phyloP scores from a whole-genome alignment of 2,329 filamentous ascomycete species.

The Colletotrichum sp. region DNA sequence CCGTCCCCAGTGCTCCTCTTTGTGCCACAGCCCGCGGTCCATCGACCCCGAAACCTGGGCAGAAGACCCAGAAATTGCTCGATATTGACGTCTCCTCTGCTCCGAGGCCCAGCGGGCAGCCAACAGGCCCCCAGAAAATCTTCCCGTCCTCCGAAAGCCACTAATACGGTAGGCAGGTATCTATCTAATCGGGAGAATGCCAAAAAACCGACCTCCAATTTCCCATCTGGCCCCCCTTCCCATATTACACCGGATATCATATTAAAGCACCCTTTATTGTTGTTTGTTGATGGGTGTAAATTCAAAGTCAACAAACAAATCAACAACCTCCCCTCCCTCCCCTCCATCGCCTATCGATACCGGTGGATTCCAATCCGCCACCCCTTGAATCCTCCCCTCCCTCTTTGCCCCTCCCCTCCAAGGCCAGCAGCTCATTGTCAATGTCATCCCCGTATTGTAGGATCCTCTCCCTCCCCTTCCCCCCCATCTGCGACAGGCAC shows the following conservation, averaged over 20 bases:
- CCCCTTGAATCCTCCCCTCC: neutral
- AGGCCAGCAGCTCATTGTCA: neutral
- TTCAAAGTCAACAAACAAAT: neutral
- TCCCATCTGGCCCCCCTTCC: neutral
- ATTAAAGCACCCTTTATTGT: neutral
- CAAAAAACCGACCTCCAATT: neutral
- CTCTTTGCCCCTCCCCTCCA: neutral
- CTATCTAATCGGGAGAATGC: neutral
- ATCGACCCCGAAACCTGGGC: neutral
- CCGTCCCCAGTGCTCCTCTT: neutral
- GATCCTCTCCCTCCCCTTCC: neutral
- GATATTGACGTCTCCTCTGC: neutral
- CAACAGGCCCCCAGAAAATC: neutral
- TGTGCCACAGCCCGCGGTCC: neutral
- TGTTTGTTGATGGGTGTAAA: neutral
- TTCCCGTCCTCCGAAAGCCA: neutral
- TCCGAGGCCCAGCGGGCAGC: neutral
- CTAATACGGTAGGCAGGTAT: neutral
- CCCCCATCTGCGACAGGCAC: neutral
- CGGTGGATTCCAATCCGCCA: neutral
- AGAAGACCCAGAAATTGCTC: neutral
- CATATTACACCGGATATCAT: neutral
- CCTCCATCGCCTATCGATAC: slow-evolving; percentile 12
- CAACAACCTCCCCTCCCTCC: neutral
- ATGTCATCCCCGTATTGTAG: neutral